A percentile compares a stretch with the other conserved stretches of the same genome.
These are phyloP conservation scores for Fraxinus baroniana DNA, from an alignment of 305 asterid genomes.

Conservation along the genomic window DNA sequence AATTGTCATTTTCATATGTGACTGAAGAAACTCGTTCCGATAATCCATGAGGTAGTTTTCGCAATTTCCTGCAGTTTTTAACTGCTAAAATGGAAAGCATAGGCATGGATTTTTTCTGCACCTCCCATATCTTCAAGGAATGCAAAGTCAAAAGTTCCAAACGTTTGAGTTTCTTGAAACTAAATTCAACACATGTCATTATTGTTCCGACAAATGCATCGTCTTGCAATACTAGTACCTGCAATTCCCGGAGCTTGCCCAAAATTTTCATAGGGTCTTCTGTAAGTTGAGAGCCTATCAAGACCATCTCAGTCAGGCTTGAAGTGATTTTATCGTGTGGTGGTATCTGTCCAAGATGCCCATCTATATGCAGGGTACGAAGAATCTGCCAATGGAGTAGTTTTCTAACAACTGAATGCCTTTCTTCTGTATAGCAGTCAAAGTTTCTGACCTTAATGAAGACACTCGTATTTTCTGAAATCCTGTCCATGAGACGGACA, in stretches of 20 bases:
- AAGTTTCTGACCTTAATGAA: background rate
- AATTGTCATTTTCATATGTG: background rate
- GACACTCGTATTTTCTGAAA: background rate
- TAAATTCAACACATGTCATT: too few relatives aligned
- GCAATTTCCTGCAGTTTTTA: too few relatives aligned
- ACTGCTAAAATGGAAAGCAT: too few relatives aligned
- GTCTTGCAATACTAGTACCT: too few relatives aligned
- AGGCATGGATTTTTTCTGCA: too few relatives aligned
- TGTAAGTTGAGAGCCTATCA: conserved; percentile 4
- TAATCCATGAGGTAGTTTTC: too few relatives aligned
- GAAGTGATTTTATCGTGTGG: background rate
- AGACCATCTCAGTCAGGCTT: background rate
- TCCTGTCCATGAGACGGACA: background rate
- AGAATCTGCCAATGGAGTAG: background rate
- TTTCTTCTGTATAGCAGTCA: background rate
- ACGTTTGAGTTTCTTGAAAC: too few relatives aligned
- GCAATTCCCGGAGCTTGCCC: conserved; percentile 15
- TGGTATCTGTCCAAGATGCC: background rate
- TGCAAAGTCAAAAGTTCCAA: too few relatives aligned
- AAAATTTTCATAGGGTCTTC: conserved; percentile 12
- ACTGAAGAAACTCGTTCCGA: background rate
- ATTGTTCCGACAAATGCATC: too few relatives aligned
- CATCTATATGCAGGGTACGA: background rate
- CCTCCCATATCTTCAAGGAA: too few relatives aligned
- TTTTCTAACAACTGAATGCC: background rate